Percentiles rank a stretch among this genome's conserved stretches.
These are phyloP conservation scores for Globisporangium iwayamae DNA, from an alignment of 352 stramenopile species.

Conservation along the genomic window DNA sequence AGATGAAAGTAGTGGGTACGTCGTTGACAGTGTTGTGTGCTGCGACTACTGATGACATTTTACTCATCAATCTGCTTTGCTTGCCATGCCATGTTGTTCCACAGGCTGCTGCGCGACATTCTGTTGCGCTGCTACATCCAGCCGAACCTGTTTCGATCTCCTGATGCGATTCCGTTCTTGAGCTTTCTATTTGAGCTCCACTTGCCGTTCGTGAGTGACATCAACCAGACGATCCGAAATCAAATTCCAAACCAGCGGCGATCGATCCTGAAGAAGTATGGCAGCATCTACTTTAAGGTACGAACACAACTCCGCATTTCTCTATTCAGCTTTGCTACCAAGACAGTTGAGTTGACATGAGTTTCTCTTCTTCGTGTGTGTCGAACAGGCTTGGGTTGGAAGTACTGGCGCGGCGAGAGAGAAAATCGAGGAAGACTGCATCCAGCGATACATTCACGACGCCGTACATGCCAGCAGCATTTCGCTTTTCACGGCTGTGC, in stretches of 20 bases:
- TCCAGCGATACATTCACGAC: slow-evolving; percentile 74
- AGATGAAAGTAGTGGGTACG: slow-evolving; percentile 69
- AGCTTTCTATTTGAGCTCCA: slow-evolving; percentile 87
- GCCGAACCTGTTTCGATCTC: slow-evolving; percentile 78
- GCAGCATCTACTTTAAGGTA: slow-evolving; percentile 77
- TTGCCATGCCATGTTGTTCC: not conserved
- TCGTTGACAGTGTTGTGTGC: not conserved
- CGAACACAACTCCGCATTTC: not conserved
- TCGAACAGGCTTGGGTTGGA: slow-evolving; percentile 47
- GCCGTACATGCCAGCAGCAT: slow-evolving; percentile 68
- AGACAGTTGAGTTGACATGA: not conserved
- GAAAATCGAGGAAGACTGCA: slow-evolving; percentile 84
- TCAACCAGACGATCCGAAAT: slow-evolving; percentile 87
- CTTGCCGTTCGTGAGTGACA: slow-evolving; percentile 76
- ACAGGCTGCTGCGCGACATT: slow-evolving; percentile 68
- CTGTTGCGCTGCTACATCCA: slow-evolving; percentile 87
- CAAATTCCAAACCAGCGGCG: slow-evolving; percentile 82
- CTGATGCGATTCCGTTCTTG: slow-evolving; percentile 79
- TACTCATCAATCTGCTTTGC: not conserved
- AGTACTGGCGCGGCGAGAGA: slow-evolving; percentile 44
- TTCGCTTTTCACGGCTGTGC: slow-evolving; percentile 62
- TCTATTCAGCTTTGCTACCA: not conserved
- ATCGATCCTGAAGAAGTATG: slow-evolving; percentile 79
- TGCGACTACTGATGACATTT: not conserved
- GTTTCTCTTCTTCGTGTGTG: not conserved